Base-by-base conservation (phyloP, 2,329 filamentous ascomycete genomes). In the Neoarthrinium moseri region DNA sequence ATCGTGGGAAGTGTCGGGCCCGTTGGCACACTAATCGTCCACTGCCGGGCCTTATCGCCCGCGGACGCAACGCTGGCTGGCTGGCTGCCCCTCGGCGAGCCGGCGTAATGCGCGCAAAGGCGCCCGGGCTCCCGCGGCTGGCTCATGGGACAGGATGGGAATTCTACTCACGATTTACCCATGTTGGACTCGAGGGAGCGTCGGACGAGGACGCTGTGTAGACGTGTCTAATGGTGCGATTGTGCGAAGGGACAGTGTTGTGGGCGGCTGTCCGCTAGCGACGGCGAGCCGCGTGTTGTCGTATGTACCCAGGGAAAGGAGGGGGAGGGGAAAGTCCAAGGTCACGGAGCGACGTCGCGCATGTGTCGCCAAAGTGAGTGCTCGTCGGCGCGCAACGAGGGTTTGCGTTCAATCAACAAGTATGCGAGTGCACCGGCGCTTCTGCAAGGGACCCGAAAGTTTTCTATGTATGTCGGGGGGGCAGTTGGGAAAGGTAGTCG, bases 121-220 rank as follows among this genome's bases (percentile, higher is more conserved):
- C 17, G 20, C 36, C 24, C 17, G 13, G 11, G 11, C 24, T 30
- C 7, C 5, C 38, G 27, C 8, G 21, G 5, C n/a, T 30, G 26
- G 24, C 38, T n/a, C 24, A 23, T 30, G 20, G n/a, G n/a, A n/a
- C n/a, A n/a, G n/a, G n/a, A n/a, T 22, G 18, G 18, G 17, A 35
- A 6, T 13, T 35, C 15, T 10, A 41, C 38, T 41, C 38, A 45
- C 33, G 26, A 30, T 36, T 44, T 44, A 24, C 41, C 30, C 47
- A 30, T 55, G 48, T 12, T 50, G 50, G 48, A 59, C 54, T 12
- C 50, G 51, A n/a, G n/a, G n/a, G n/a, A n/a, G n/a, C n/a, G n/a
- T n/a, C n/a, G n/a, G n/a, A n/a, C 22, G 6, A 5, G 20, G n/a
- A 22, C 24, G 38, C 12, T 30, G 20, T 41, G 23, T 27, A 18